Percentiles rank a stretch among this genome's conserved stretches.
These are phyloP conservation scores for Ceriops decandra DNA, from an alignment of 345 rosid genomes.

Conservation along the genomic window DNA sequence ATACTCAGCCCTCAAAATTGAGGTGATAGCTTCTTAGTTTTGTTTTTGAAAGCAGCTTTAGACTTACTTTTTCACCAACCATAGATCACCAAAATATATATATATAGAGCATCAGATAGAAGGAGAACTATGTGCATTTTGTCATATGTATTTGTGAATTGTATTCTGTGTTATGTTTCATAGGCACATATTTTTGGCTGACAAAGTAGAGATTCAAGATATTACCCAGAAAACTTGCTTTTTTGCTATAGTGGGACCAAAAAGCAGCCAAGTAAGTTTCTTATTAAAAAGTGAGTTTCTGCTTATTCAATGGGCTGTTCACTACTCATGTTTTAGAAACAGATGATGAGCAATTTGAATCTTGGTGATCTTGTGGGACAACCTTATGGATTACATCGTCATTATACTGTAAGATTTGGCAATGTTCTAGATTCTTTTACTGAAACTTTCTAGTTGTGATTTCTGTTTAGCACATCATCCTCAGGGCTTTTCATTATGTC, in stretches of 20 bases:
- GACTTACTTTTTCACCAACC: too few relatives aligned
- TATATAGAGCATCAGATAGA: not conserved
- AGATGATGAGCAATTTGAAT: constrained; percentile 67
- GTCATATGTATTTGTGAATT: not conserved
- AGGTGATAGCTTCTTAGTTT: too few relatives aligned
- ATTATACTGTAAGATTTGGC: constrained; percentile 60
- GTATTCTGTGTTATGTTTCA: constrained; percentile 2
- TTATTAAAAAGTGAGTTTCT: constrained; percentile 6
- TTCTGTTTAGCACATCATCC: not conserved
- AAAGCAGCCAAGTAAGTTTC: constrained; percentile 55
- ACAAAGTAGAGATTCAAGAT: constrained; percentile 78
- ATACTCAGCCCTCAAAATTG: too few relatives aligned
- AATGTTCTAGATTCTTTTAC: not conserved
- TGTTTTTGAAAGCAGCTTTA: too few relatives aligned
- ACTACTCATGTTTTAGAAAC: constrained; percentile 24
- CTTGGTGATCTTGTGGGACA: constrained; percentile 71
- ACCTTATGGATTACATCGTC: constrained; percentile 70
- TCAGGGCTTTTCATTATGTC: not conserved
- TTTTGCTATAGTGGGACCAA: constrained; percentile 63
- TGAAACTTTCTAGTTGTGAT: not conserved
- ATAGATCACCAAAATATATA: too few relatives aligned
- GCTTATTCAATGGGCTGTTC: constrained; percentile 15
- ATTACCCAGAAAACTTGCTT: constrained; percentile 78
- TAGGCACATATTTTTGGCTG: constrained; percentile 85
- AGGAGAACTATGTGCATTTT: not conserved